Evolutionary conservation across 495 filamentous ascomycete genomes (phyloP), one percentile per base, ranked within the genome.

Genomic region (Niebla homalea): DNA sequence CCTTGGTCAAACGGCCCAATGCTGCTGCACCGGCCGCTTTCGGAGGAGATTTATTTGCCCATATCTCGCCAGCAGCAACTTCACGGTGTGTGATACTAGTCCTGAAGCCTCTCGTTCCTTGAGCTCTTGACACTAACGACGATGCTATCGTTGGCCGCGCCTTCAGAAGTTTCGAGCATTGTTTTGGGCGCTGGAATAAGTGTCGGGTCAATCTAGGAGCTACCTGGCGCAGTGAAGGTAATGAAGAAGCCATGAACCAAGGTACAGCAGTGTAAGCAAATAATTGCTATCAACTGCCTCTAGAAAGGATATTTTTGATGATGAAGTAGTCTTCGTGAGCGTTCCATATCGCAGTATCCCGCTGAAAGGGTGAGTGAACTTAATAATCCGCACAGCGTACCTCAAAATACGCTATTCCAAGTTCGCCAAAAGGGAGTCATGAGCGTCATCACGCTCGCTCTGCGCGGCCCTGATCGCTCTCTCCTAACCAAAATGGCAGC

Each of bases 161-260:
- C 14, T 11, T 32, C 29, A 44, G 57, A 35, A n/a, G 46, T 53
- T 5, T 58, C 42, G 73, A 63, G 58, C 72, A 81, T 32, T 35
- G 41, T 64, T 77, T 71, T 40, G 70, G 67, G 65, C 78, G 78
- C 50, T 71, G 57, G 45, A 79, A 73, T 43, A 75, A 68, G 32
- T 70, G 60, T 16, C 64, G 57, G 0, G 73, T 60, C 23, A 81
- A 63, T 49, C 67, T 65, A 3, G 71, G 64, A 44, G 69, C 69
- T 36, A 69, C 72, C 52, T 67, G 64, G 39, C 75, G 70, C 43
- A 81, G 59, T 29, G 70, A 67, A 23, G 73, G 71, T 38, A 64
- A 53, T 36, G 62, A 46, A 12, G 63, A 58, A 41, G 64, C 54
- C 67, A 70, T 70, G n/a, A 26, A 48, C 38, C 39, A 22, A 15